Percentiles rank a stretch among this genome's conserved stretches.
These are phyloP conservation scores for Asclepias syriaca DNA, from an alignment of 257 asterid genomes.

Conservation along the genomic window DNA sequence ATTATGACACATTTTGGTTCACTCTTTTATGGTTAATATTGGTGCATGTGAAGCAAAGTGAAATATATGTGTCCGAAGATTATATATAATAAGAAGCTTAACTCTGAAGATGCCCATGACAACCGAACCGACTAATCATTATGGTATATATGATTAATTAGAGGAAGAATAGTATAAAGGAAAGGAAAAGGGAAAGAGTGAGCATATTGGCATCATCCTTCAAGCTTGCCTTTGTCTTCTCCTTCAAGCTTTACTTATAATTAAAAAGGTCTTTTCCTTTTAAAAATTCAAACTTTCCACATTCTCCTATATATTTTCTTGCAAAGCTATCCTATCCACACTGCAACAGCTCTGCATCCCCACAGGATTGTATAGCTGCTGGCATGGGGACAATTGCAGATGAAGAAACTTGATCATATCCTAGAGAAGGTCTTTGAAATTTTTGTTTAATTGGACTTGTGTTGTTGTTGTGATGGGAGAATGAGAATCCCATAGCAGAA, in stretches of 20 bases:
- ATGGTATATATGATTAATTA: not conserved
- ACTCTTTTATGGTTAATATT: no score
- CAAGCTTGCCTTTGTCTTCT: constrained; percentile 35
- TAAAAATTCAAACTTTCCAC: not conserved
- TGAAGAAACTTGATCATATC: no score
- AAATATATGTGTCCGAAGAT: not conserved
- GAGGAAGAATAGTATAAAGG: constrained; percentile 9
- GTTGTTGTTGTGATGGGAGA: no score
- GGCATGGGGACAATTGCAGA: no score
- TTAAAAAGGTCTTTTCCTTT: constrained; percentile 23
- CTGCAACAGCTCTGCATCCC: no score
- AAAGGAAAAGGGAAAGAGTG: not conserved
- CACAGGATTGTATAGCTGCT: no score
- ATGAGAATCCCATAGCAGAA: no score
- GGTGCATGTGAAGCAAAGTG: not conserved
- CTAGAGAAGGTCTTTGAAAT: no score
- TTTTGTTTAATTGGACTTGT: no score
- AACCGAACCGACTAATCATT: constrained; percentile 18
- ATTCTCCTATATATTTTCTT: no score
- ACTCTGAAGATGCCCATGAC: constrained; percentile 26
- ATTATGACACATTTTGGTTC: not conserved
- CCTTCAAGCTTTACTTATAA: constrained; percentile 20
- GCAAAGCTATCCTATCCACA: no score
- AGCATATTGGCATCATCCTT: constrained; percentile 29
- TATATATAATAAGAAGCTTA: constrained; percentile 21